Evolutionary conservation across 345 rosid genomes (phyloP).

Genomic region (Sisymbrium irio): DNA sequence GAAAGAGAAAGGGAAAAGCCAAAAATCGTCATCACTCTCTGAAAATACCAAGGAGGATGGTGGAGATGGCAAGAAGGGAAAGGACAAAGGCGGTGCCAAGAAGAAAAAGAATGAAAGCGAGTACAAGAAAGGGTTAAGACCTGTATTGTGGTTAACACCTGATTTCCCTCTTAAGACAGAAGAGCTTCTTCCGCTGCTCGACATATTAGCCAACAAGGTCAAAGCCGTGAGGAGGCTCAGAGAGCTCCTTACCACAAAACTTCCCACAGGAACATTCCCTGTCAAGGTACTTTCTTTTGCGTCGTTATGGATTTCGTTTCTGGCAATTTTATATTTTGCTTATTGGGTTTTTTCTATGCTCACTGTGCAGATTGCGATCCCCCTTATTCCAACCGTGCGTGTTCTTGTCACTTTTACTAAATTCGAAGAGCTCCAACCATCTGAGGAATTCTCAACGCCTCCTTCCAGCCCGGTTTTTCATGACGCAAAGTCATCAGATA

Average conservation of each 20-base stretch:
- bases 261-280: constrained; percentile 85
- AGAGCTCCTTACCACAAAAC: constrained; percentile 87
- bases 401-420: constrained; percentile 88
- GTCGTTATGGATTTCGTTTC: not conserved
- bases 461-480: constrained; percentile 87
- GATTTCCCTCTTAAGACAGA: constrained; percentile 85
- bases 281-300: constrained; percentile 55
- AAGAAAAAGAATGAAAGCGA: constrained; percentile 84
- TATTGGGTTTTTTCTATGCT: not conserved
- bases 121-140: constrained; percentile 86
- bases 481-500: constrained; percentile 69
- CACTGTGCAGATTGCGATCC: constrained; percentile 75
- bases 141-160: constrained; percentile 85
- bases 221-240: constrained; percentile 90
- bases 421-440: constrained; percentile 81
- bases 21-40: constrained; percentile 42
- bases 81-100: constrained; percentile 56
- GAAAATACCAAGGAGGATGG: constrained; percentile 49
- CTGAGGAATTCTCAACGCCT: constrained; percentile 75
- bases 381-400: constrained; percentile 83
- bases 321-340: not conserved
- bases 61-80: constrained; percentile 29
- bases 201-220: constrained; percentile 90
- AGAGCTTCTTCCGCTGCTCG: constrained; percentile 84
- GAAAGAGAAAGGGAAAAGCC: constrained; percentile 47